Percentiles rank a stretch among this genome's conserved stretches.
These are phyloP conservation scores for Albizia julibrissin DNA, from an alignment of 306 rosid genomes.

Conservation along the genomic window DNA sequence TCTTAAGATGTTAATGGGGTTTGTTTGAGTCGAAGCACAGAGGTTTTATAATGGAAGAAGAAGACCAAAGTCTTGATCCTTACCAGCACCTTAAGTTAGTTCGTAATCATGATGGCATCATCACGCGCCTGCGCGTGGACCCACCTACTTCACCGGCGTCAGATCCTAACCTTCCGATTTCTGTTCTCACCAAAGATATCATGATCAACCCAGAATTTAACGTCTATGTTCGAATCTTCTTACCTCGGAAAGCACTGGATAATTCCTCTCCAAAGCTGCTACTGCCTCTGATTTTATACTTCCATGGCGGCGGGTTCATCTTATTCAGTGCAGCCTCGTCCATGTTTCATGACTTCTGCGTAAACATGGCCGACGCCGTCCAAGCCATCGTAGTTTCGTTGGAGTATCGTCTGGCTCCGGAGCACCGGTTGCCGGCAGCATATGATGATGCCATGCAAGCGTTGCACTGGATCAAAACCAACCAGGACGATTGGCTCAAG, in stretches of 20 bases:
- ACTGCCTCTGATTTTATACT: neutral
- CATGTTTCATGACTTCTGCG: neutral
- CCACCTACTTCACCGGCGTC: neutral
- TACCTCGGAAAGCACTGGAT: neutral
- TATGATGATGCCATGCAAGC: neutral
- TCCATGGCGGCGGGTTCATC: conserved; percentile 2
- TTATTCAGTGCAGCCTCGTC: neutral
- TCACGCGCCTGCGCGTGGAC: neutral
- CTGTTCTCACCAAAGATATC: neutral
- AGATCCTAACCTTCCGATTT: neutral
- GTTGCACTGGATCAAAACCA: neutral
- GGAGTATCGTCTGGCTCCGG: neutral
- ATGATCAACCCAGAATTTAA: neutral
- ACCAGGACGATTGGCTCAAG: neutral
- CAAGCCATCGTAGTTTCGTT: neutral
- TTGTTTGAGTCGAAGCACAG: neutral
- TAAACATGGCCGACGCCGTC: neutral
- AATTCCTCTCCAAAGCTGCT: neutral
- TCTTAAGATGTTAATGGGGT: neutral
- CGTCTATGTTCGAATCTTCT: neutral
- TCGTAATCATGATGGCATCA: neutral
- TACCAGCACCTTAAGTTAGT: neutral
- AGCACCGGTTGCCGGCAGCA: neutral
- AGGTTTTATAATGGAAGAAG: neutral
- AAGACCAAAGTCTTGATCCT: neutral